Evolutionary conservation across 495 filamentous ascomycete genomes (phyloP).

Genomic region (Penicillium canariense): DNA sequence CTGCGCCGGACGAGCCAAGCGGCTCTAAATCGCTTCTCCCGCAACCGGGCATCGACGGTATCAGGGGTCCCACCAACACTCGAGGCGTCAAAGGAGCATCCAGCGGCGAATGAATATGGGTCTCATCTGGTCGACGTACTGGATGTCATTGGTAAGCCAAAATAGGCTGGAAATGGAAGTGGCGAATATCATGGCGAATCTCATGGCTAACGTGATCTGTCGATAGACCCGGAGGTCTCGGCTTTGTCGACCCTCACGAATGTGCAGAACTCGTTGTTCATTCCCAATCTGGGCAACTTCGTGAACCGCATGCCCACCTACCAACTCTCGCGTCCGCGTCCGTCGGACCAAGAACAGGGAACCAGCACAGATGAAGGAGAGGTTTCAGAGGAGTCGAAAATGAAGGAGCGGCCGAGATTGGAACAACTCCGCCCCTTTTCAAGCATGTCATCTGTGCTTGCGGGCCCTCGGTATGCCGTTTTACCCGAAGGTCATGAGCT

Average conservation of each 20-base stretch:
- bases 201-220: neutral
- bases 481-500: slow-evolving; percentile 58
- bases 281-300: slow-evolving; percentile 64
- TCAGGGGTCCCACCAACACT: slow-evolving; percentile 26
- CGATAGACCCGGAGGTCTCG: slow-evolving; percentile 68
- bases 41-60: slow-evolving; percentile 39
- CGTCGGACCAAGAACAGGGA: slow-evolving; percentile 31
- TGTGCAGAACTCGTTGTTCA: slow-evolving; percentile 75
- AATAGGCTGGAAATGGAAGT: neutral
- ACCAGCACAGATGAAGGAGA: slow-evolving; percentile 33
- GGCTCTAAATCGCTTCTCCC: slow-evolving; percentile 32
- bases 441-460: slow-evolving; percentile 35
- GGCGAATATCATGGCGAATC: neutral
- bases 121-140: slow-evolving; percentile 63
- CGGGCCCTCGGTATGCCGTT: slow-evolving; percentile 38
- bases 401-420: slow-evolving; percentile 25
- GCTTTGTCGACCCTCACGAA: slow-evolving; percentile 74
- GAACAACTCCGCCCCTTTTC: slow-evolving; percentile 27
- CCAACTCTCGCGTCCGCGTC: slow-evolving; percentile 55
- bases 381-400: slow-evolving; percentile 22
- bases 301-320: slow-evolving; percentile 74
- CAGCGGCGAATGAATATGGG: slow-evolving; percentile 46
- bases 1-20: slow-evolving; percentile 39
- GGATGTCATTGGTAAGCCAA: slow-evolving; percentile 64
- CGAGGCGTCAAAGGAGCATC: slow-evolving; percentile 6